These are phyloP conservation scores for Paulownia fortunei DNA, from an alignment of 257 asterid genomes.

Conservation along the genomic window DNA sequence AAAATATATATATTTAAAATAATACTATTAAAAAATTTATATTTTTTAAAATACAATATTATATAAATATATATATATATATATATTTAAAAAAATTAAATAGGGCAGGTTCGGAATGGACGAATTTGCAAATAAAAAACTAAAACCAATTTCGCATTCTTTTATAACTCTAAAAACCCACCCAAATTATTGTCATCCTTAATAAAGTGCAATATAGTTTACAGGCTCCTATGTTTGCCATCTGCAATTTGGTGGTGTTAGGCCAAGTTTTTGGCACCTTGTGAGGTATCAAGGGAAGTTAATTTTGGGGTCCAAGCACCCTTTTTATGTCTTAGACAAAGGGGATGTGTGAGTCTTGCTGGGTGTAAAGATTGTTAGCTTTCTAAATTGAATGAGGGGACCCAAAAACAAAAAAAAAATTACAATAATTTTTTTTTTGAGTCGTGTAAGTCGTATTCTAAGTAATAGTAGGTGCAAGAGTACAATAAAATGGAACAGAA, in stretches of 20 bases:
- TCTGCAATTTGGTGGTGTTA: constrained; percentile 38
- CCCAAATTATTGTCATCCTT: too few relatives aligned
- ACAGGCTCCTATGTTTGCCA: constrained; percentile 39
- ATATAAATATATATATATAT: too few relatives aligned
- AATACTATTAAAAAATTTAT: too few relatives aligned
- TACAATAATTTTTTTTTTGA: not conserved
- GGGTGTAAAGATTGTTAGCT: not conserved
- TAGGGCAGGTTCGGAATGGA: too few relatives aligned
- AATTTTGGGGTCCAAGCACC: not conserved
- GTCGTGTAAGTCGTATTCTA: not conserved
- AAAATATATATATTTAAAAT: too few relatives aligned
- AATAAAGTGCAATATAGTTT: constrained; percentile 16
- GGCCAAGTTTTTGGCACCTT: constrained; percentile 32
- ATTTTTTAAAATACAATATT: too few relatives aligned
- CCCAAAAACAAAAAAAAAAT: not conserved
- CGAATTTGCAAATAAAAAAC: too few relatives aligned
- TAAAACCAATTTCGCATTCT: too few relatives aligned
- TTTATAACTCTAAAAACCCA: too few relatives aligned
- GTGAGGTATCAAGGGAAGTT: constrained; percentile 13
- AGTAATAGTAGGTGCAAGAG: too few relatives aligned
- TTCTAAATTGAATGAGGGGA: not conserved
- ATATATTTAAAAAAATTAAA: too few relatives aligned
- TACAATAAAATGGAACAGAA: too few relatives aligned
- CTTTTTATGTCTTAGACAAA: not conserved
- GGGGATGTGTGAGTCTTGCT: not conserved